phyloP scores from a whole-genome alignment of 2,329 filamentous ascomycete genomes.

The Colletotrichum echinochloae region DNA sequence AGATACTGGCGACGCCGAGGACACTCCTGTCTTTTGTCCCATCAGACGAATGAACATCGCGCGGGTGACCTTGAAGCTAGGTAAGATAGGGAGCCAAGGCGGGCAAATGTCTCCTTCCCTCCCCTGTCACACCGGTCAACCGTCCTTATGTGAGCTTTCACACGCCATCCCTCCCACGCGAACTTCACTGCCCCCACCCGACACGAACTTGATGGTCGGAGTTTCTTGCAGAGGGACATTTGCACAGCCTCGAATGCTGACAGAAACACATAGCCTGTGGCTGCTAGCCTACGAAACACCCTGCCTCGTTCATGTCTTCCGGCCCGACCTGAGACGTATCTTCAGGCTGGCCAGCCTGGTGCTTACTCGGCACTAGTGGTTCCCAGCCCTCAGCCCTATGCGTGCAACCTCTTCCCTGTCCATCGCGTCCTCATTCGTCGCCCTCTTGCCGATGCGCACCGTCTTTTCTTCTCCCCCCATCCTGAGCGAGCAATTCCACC shows the following conservation, averaged over 20 bases:
- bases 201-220: constrained; percentile 10
- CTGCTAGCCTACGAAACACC: constrained; percentile 18
- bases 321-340: constrained; percentile 37
- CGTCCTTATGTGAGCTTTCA: constrained; percentile 19
- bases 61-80: constrained; percentile 23
- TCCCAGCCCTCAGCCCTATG: constrained; percentile 34
- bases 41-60: constrained; percentile 16
- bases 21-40: not conserved
- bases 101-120: constrained; percentile 15
- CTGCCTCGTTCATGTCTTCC: constrained; percentile 14
- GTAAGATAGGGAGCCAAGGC: no score
- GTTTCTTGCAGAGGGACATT: constrained; percentile 10
- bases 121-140: constrained; percentile 17
- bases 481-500: constrained; percentile 27
- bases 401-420: constrained; percentile 21
- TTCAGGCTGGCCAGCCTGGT: constrained; percentile 31
- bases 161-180: not conserved
- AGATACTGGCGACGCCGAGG: constrained; percentile 12
- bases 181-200: constrained; percentile 4
- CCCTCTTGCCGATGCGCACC: not conserved
- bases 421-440: constrained; percentile 23
- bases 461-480: constrained; percentile 31
- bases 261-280: constrained; percentile 21
- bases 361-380: constrained; percentile 31
- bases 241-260: constrained; percentile 37